Percentiles rank a stretch among this genome's conserved stretches.
Evolutionary conservation across 495 filamentous ascomycete genomes (phyloP).

Genomic region (Podospora pseudoanserina): DNA sequence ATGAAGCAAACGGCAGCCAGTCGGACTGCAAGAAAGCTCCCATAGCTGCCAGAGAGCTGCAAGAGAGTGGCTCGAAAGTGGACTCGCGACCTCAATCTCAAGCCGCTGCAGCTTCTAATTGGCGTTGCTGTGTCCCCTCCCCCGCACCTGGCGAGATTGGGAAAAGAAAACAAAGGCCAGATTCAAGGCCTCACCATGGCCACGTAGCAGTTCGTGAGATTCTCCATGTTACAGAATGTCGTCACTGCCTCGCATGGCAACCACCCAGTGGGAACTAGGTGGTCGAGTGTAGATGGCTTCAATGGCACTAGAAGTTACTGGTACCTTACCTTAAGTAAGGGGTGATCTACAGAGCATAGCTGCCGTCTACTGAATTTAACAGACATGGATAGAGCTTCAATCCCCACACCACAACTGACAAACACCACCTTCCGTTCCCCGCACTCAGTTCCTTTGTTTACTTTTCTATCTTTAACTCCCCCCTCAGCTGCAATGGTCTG

Average conservation of each 20-base stretch:
- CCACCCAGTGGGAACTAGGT: neutral
- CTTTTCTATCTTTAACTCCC: neutral
- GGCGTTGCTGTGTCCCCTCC: slow-evolving; percentile 14
- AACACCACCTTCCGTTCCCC: neutral
- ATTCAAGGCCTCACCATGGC: neutral
- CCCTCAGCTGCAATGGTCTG: neutral
- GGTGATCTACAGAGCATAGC: too few species aligned
- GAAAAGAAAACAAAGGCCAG: slow-evolving; percentile 12
- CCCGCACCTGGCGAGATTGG: slow-evolving; percentile 11
- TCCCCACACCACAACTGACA: neutral
- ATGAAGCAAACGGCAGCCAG: neutral
- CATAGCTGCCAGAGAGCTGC: neutral
- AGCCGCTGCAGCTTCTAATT: slow-evolving; percentile 11
- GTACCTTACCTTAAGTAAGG: neutral
- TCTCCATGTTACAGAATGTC: neutral
- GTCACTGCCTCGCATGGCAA: neutral
- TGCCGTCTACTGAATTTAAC: too few species aligned
- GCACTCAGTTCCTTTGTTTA: neutral
- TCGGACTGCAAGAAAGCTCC: neutral
- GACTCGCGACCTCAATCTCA: neutral
- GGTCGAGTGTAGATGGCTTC: too few species aligned
- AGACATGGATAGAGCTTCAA: neutral
- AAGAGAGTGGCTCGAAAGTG: slow-evolving; percentile 9
- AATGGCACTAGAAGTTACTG: neutral
- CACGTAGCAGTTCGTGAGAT: neutral